A percentile compares a stretch with the other conserved stretches of the same genome.
Conservation (phyloP, 2,329 filamentous ascomycete genomes). For the Fonsecaea multimorphosa region DNA sequence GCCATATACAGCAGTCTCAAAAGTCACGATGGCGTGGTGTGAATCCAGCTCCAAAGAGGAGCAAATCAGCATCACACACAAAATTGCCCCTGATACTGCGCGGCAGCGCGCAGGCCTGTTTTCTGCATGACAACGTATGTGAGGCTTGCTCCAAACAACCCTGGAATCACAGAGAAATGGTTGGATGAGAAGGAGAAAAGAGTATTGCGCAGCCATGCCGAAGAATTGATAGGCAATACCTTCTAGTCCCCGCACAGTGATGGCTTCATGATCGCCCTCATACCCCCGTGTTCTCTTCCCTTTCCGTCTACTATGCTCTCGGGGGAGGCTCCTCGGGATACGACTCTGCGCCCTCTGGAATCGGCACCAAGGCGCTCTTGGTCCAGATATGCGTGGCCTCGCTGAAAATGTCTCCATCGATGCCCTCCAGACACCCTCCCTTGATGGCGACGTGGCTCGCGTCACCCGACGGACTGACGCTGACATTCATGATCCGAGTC, state of each 20-base stretch:
- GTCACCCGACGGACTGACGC: constrained; percentile 57
- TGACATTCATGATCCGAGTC: constrained; percentile 68
- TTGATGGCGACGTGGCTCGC: constrained; percentile 69
- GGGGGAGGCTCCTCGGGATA: constrained; percentile 59
- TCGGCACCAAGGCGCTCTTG: constrained; percentile 70
- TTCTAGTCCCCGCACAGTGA: background rate
- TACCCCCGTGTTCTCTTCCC: background rate
- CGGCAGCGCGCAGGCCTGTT: background rate
- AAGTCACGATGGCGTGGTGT: constrained; percentile 1
- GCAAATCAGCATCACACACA: background rate
- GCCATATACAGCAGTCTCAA: constrained; percentile 5
- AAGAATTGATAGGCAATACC: background rate
- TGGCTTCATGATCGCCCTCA: background rate
- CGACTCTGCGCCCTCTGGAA: constrained; percentile 67
- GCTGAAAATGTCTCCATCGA: constrained; percentile 65
- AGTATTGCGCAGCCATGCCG: background rate
- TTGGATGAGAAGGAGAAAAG: background rate
- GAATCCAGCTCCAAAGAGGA: background rate
- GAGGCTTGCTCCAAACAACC: background rate
- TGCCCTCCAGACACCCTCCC: constrained; percentile 68
- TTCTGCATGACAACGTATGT: background rate
- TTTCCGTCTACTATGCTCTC: background rate
- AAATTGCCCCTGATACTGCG: background rate
- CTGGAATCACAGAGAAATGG: background rate
- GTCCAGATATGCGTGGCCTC: constrained; percentile 71